Evolutionary conservation across 176 grass and related monocot species (phyloP), one percentile per base, ranked within the genome.

Genomic region (Eragrostis curvula): DNA sequence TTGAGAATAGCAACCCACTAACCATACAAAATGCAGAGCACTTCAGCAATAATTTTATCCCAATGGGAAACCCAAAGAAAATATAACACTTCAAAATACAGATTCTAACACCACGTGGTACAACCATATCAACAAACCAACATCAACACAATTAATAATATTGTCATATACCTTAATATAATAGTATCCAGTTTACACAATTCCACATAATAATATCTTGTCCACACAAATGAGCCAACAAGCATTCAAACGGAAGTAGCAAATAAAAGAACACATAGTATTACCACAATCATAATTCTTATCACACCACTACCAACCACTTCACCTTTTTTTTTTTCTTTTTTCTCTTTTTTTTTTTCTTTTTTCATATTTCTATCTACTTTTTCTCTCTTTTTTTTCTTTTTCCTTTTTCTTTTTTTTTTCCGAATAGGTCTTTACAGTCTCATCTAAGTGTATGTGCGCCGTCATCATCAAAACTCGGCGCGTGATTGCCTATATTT

Each of bases 391-490:
- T 85, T 25, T 21, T 70, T 13, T 78, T 70, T 67, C 27, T n/a
- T 75, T 68, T 36, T 64, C 11, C 0, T 63, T 27, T 3, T 12
- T 36, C 3, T 32, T 79, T 68, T 83, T 66, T 73, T 28, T 7
- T 29, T 52, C 80, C 42, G 81, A 53, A 29, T 74, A 65, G 30
- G 62, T 81, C 55, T 71, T 85, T 68, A 64, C 72, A 63, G n/a
- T 52, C 70, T 75, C 45, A 15, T 63, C 29, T 17, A 14, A 28
- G 46, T 36, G 30, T 48, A 65, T 29, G 70, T 40, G 58, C 12
- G 83, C 86, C 81, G 75, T 71, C 61, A 89, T 32, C 51, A 85
- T 65, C 75, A 90, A 84, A 90, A 93, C 52, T 90, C 60, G 25
- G 75, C 75, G 53, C 77, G 73, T 75, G 40, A 27, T 60, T 60